Conservation (phyloP, 2,329 filamentous ascomycete species). For the Fusarium mundagurra region DNA sequence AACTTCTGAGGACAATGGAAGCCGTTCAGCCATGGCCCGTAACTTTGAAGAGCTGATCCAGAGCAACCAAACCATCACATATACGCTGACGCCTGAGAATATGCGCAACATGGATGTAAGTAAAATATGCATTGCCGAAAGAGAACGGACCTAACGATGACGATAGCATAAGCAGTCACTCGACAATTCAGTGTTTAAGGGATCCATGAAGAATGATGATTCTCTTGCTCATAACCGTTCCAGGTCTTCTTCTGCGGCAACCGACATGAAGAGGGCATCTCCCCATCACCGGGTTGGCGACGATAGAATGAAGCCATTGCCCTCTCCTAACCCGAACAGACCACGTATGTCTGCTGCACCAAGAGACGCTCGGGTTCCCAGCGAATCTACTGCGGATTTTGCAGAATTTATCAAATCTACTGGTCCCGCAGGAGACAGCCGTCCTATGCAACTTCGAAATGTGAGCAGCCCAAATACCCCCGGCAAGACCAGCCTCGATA, state of each 20-base stretch:
- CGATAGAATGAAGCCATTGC: constrained; percentile 36
- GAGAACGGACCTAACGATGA: constrained; percentile 22
- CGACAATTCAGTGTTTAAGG: constrained; percentile 54
- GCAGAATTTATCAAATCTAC: constrained; percentile 90
- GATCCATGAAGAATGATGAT: constrained; percentile 60
- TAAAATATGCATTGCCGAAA: constrained; percentile 13
- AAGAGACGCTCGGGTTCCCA: constrained; percentile 76
- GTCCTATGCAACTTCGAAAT: constrained; percentile 50
- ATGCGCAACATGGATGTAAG: constrained; percentile 81
- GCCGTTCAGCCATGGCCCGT: constrained; percentile 65
- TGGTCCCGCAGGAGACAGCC: constrained; percentile 68
- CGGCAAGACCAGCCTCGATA: constrained; percentile 52
- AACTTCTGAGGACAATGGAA: constrained; percentile 67
- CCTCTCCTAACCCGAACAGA: constrained; percentile 33
- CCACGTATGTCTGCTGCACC: constrained; percentile 53
- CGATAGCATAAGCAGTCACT: constrained; percentile 56
- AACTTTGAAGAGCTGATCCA: constrained; percentile 84
- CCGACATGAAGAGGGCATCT: constrained; percentile 48
- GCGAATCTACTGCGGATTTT: constrained; percentile 82
- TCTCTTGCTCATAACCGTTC: constrained; percentile 53
- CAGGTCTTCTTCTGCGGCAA: constrained; percentile 59
- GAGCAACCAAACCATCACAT: constrained; percentile 84
- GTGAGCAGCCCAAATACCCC: constrained; percentile 44
- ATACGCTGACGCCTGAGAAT: constrained; percentile 81
- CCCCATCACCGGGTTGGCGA: constrained; percentile 28